A percentile compares a stretch with the other conserved stretches of the same genome.
Evolutionary conservation across 345 rosid genomes (phyloP).

Genomic region (Pugionium dolabratum): DNA sequence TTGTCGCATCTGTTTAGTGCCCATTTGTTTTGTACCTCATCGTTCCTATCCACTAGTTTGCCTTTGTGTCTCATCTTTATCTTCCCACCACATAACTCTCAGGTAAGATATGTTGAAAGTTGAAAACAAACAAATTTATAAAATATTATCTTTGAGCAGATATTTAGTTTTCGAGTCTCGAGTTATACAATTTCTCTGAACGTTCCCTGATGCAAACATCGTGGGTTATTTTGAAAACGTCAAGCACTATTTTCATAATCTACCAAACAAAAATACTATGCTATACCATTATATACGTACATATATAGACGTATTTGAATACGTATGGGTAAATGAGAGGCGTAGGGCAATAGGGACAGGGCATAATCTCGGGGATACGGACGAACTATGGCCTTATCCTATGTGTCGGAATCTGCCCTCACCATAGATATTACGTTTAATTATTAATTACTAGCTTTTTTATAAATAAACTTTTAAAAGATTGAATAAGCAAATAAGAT

Average conservation of each 20-base stretch:
- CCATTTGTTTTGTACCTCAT: conserved; percentile 23
- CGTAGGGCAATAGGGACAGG: conserved; percentile 18
- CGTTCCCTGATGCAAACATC: background rate
- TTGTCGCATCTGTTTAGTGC: conserved; percentile 23
- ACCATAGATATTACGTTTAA: background rate
- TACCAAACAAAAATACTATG: background rate
- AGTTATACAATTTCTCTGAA: background rate
- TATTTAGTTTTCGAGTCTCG: background rate
- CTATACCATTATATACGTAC: background rate
- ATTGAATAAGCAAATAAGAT: too few species aligned
- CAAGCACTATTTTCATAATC: background rate
- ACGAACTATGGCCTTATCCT: conserved; percentile 22
- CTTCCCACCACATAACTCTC: conserved; percentile 18
- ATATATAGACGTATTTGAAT: background rate
- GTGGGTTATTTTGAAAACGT: background rate
- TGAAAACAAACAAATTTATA: background rate
- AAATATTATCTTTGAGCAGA: background rate
- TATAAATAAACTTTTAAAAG: background rate
- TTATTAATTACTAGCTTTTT: background rate
- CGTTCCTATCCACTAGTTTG: conserved; percentile 33
- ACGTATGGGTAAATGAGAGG: conserved; percentile 3
- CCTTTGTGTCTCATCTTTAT: conserved; percentile 16
- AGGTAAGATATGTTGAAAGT: background rate
- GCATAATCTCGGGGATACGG: conserved; percentile 31
- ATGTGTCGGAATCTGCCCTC: conserved; percentile 8